phyloP scores from a whole-genome alignment of 129 eudicot species.

The Lonicera japonica region DNA sequence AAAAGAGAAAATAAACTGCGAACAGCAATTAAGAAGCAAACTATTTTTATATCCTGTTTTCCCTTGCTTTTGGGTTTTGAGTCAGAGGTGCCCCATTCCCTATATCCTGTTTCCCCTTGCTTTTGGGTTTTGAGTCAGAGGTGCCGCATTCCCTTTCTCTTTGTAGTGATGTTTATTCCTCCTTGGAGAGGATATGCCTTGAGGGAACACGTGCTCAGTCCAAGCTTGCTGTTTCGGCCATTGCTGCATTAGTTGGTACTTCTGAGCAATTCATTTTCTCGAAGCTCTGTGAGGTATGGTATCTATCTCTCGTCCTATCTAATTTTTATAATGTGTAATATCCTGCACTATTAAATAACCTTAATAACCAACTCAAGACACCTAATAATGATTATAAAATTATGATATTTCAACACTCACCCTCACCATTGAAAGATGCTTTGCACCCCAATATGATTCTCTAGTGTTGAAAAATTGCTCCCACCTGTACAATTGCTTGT shows the following conservation, averaged over 20 bases:
- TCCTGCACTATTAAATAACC: not conserved
- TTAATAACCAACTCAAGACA: too few relatives aligned
- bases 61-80: not conserved
- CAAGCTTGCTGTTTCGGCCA: conserved; percentile 76
- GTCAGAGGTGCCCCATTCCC: conserved; percentile 4
- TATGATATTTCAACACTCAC: too few relatives aligned
- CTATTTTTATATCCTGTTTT: too few relatives aligned
- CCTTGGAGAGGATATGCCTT: conserved; percentile 74
- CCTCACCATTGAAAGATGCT: too few relatives aligned
- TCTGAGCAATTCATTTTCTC: conserved; percentile 42
- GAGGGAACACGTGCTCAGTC: conserved; percentile 77
- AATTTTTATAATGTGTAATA: not conserved
- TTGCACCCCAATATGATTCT: too few relatives aligned
- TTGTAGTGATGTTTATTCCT: conserved; percentile 64
- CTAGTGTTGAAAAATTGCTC: too few relatives aligned
- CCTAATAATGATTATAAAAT: too few relatives aligned
- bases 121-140: conserved; percentile 3
- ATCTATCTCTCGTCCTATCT: conserved; percentile 6
- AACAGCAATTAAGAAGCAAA: too few relatives aligned
- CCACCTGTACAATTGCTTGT: too few relatives aligned
- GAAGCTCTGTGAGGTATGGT: conserved; percentile 63
- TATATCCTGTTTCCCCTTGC: not conserved
- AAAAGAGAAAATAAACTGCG: too few relatives aligned
- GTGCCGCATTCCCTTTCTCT: conserved; percentile 17
- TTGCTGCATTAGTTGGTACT: conserved; percentile 48